Base-by-base conservation (phyloP, 2,329 filamentous ascomycete genomes). In the Aspergillus ruber region DNA sequence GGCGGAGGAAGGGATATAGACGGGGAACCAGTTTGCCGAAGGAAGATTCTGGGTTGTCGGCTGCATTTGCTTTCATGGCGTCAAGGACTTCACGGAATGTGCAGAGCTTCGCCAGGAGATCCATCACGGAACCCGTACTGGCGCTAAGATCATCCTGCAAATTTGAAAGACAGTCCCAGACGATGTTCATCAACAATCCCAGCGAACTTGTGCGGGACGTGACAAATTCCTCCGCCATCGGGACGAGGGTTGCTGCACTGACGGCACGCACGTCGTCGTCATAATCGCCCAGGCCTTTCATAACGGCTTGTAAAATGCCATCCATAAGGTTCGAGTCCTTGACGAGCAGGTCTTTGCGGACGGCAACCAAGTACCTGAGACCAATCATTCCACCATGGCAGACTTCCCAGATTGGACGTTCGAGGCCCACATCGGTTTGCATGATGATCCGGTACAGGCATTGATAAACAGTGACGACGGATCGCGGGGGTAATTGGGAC, bases 341-440 rank as follows among this genome's bases (percentile, higher is more conserved):
- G 21, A 97, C 79, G 5, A 98, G 80, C 3, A 98, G 74, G 64
- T 97, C 93, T 59, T 93, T 96, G 43, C 93, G 83, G 32, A 98
- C 89, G 7, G 93, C 93, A 25, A 98, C 93, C 42, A 98, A 82
- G 62, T 98, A 98, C 59, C 91, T 82, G 61, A 98, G 73, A 6
- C 93, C 93, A 42, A 97, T 90, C 93, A 98, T 98, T 52, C 93
- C 93, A 56, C 93, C 93, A 66, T 98, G 94, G 60, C 90, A 95
- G 33, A 96, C 87, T 50, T 95, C 89, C 93, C 93, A 98, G 25
- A 90, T 79, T 12, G 86, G 83, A 27, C 80, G 81, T 20, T 85
- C 82, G 20, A 90, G 73, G 33, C 83, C 80, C 18, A 93, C 73
- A 56, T 95, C 88, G 38, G 85, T 82, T 64, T 96, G 90, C 82